Conservation (phyloP, 2,329 filamentous ascomycete genomes). For the Neonectria ditissima region DNA sequence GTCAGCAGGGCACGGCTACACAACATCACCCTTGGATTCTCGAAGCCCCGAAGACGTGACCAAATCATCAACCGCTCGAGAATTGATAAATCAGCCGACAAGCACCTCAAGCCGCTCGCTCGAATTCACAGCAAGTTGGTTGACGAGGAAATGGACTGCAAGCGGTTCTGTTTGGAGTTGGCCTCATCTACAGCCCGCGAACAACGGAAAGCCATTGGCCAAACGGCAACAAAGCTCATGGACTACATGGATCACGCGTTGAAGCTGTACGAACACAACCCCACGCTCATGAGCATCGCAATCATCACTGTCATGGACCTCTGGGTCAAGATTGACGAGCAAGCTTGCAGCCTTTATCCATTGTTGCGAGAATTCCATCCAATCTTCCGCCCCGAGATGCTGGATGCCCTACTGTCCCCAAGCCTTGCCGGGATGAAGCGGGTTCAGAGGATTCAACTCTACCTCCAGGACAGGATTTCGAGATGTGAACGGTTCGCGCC, state of each 20-base stretch:
- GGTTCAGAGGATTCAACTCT: conserved; percentile 36
- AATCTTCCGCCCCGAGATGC: conserved; percentile 38
- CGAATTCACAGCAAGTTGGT: conserved; percentile 31
- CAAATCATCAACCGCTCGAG: conserved; percentile 14
- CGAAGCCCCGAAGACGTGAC: conserved; percentile 14
- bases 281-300: conserved; percentile 38
- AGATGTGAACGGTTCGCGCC: conserved; percentile 23
- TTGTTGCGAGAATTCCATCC: conserved; percentile 38
- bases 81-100: conserved; percentile 34
- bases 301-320: conserved; percentile 42
- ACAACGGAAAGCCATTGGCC: conserved; percentile 8
- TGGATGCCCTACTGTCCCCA: conserved; percentile 36
- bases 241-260: conserved; percentile 28
- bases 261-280: conserved; percentile 27
- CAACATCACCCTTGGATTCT: conserved; percentile 27
- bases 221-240: conserved; percentile 15
- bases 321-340: conserved; percentile 39
- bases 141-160: conserved; percentile 21
- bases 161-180: conserved; percentile 19
- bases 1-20: conserved; percentile 30
- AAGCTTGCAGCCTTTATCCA: conserved; percentile 36
- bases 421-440: conserved; percentile 34
- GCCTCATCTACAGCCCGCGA: neutral
- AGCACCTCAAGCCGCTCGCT: conserved; percentile 33
- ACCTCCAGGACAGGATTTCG: conserved; percentile 34